These are phyloP conservation scores for Suillus subalutaceus DNA, from an alignment of 768 basidiomycete genomes.

Conservation along the genomic window DNA sequence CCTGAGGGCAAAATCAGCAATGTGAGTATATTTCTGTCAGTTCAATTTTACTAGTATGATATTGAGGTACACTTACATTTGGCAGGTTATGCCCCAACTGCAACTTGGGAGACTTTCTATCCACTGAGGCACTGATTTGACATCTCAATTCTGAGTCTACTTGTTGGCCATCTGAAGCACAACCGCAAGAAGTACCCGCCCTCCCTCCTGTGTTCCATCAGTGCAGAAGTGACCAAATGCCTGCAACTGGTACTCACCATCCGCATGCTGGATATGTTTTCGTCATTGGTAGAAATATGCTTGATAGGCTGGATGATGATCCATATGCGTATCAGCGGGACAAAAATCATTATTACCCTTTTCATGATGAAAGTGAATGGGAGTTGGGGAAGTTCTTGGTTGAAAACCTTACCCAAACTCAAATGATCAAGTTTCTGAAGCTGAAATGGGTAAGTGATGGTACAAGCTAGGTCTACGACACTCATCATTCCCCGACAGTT, in stretches of 20 bases:
- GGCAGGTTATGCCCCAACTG: not conserved
- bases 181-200: not conserved
- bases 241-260: conserved; percentile 8
- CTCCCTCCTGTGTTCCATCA: not conserved
- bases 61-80: too few species aligned
- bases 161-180: not conserved
- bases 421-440: conserved; percentile 30
- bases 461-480: not conserved
- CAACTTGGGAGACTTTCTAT: not conserved
- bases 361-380: conserved; percentile 35
- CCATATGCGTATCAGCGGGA: conserved; percentile 17
- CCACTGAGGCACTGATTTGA: not conserved
- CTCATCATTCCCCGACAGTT: not conserved
- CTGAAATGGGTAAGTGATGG: conserved; percentile 26
- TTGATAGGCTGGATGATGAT: conserved; percentile 29
- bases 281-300: conserved; percentile 25
- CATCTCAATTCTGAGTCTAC: not conserved
- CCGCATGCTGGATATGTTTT: conserved; percentile 13
- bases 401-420: conserved; percentile 23
- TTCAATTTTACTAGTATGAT: too few species aligned
- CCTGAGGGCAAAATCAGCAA: too few species aligned
- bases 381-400: conserved; percentile 31
- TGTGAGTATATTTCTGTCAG: too few species aligned
- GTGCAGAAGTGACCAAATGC: not conserved
- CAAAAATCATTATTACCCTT: conserved; percentile 37